Evolutionary conservation across 2,329 filamentous ascomycete genomes (phyloP), one percentile per base, ranked within the genome.

Genomic region (Alternaria metachromatica): DNA sequence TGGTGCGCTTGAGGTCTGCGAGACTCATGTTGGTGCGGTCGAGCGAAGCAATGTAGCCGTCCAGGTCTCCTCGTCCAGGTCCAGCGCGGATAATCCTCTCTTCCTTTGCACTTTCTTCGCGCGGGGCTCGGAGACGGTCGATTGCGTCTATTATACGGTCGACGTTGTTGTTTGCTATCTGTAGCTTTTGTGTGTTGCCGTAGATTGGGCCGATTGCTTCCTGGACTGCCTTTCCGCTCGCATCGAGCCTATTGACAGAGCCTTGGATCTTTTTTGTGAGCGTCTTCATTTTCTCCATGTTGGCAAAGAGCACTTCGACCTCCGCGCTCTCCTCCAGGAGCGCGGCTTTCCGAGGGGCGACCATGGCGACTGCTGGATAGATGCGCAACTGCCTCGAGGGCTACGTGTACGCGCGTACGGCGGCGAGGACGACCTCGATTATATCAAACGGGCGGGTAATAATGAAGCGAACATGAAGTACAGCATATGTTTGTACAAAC

Each of bases 251-350:
- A 41, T 89, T 88, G 70, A 97, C 86, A 55, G 93, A 97, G 26
- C 92, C 91, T 80, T 97, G 92, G 60, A 99, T 97, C 84, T 97
- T 97, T 84, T 96, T 97, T 30, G 94, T 97, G 78, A 98, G 87
- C 76, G 93, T 89, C 64, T 94, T 91, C 72, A 96, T 96, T 86
- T 97, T 98, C 73, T 96, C 93, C 66, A 98, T 88, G 70, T 89
- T 89, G 60, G 88, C 88, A 69, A 87, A 87, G 23, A 90, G 80
- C 58, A 90, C 88, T 78, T 90, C 88, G 45, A 90, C 88, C 79
- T 90, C 88, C 7, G 88, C 88, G 76, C 87, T 88, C 82, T 90
- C 88, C 81, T 90, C 88, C 37, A 87, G 87, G 77, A 87, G 87
- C 41, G 86, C 86, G 12, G 68, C 84, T 78, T 86, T 87, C 67